Evolutionary conservation across 768 basidiomycete species (phyloP).

Genomic region (Leccinum longicurvipes): DNA sequence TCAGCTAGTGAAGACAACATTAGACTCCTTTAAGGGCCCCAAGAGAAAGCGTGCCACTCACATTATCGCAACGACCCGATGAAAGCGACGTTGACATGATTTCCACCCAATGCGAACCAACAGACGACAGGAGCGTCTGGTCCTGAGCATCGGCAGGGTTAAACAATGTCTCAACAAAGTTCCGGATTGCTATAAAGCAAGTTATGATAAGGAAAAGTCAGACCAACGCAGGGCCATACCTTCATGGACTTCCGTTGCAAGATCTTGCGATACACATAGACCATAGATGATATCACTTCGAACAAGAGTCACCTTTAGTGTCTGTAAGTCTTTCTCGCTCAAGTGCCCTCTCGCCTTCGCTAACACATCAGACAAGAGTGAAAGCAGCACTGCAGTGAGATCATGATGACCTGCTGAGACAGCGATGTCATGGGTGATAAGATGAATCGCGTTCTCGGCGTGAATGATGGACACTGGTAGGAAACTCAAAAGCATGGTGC

Average conservation of each 20-base stretch:
- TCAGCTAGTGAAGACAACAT: conserved; percentile 10
- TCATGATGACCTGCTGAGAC: conserved; percentile 18
- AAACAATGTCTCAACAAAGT: conserved; percentile 40
- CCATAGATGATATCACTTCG: conserved; percentile 32
- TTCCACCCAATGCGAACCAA: conserved; percentile 43
- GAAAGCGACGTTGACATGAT: conserved; percentile 12
- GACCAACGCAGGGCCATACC: conserved; percentile 25
- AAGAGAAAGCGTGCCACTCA: conserved; percentile 3
- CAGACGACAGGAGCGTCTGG: conserved; percentile 36
- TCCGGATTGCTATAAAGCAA: conserved; percentile 36
- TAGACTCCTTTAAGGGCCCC: not conserved
- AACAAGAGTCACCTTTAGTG: conserved; percentile 43
- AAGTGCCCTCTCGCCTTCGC: conserved; percentile 26
- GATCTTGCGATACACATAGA: conserved; percentile 32
- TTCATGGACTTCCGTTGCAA: conserved; percentile 28
- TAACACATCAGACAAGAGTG: conserved; percentile 40
- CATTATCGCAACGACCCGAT: conserved; percentile 7
- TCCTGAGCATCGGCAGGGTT: conserved; percentile 37
- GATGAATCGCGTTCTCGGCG: conserved; percentile 36
- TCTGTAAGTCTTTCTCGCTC: conserved; percentile 27
- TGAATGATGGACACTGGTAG: conserved; percentile 21
- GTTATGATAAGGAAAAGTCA: not conserved
- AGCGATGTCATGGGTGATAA: conserved; percentile 37
- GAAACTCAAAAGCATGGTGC: conserved; percentile 32
- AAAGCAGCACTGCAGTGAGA: conserved; percentile 32